Evolutionary conservation across 2,329 filamentous ascomycete species (phyloP), one percentile per base, ranked within the genome.

Genomic region (Ceratocystiopsis brevicomis): DNA sequence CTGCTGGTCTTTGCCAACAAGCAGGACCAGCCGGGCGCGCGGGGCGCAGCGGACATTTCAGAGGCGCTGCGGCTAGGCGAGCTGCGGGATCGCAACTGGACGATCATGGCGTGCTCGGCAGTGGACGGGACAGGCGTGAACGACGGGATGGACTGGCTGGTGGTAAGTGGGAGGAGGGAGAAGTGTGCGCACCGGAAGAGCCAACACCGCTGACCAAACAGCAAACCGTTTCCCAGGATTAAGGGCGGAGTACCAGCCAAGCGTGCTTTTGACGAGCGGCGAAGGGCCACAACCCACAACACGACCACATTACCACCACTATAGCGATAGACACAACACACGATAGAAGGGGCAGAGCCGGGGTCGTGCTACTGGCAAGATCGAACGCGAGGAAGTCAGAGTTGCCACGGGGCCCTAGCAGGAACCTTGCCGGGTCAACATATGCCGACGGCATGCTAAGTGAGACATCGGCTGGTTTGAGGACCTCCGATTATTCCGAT

Each of bases 111-210:
- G 18, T 98, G 90, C 62, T 93, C 84, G 51, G 90, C 90, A 14
- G 88, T 98, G 45, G 90, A 95, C 58, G 90, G 90, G 38, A 81
- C 82, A 55, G 90, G 90, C 59, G 83, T 98, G 38, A 84, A 80
- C 49, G 90, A 98, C 63, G 90, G 90, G 47, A 98, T 98, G 90
- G 90, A 98, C 62, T 98, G 90, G 90, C 68, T 98, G 58, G 86
- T 92, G 69, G 83, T 88, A 63, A 61, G 69, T 67, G 32, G 9
- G 11, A 11, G 32, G 4, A 6, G 19, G 19, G 19, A 21, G 19
- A n/a, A n/a, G 19, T 6, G 19, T 21, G 19, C 6, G 19, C 19
- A 21, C 6, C 19, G 4, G 19, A 6, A 21, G 19, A 6, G 4
- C 19, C 6, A 21, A 21, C 19, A 21, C 19, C 19, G 19, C 19